These are phyloP conservation scores for Pseudomassariella vexata DNA, from an alignment of 2,329 filamentous ascomycete species.

Conservation along the genomic window DNA sequence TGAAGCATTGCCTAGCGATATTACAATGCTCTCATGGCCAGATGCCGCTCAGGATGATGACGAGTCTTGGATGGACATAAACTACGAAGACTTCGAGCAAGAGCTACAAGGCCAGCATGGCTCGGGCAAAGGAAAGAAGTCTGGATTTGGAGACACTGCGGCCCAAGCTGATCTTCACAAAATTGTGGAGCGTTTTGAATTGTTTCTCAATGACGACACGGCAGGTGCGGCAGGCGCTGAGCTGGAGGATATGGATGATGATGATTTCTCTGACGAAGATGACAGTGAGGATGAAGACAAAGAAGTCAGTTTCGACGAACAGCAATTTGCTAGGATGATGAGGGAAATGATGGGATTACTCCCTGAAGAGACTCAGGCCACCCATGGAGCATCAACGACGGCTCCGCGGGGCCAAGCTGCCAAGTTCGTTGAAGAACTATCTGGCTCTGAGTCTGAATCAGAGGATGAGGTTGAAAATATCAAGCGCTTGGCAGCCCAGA, in stretches of 20 bases:
- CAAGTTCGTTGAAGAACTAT: constrained; percentile 11
- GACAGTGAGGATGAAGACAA: constrained; percentile 64
- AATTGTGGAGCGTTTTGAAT: constrained; percentile 90
- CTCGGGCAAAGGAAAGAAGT: constrained; percentile 10
- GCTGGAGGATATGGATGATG: constrained; percentile 63
- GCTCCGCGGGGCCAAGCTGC: neutral
- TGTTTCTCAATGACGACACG: constrained; percentile 80
- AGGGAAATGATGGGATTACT: constrained; percentile 78
- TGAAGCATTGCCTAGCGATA: constrained; percentile 58
- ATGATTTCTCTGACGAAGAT: constrained; percentile 44
- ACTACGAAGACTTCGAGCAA: constrained; percentile 80
- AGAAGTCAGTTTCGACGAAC: constrained; percentile 76
- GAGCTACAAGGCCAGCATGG: constrained; percentile 57
- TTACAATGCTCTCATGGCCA: constrained; percentile 69
- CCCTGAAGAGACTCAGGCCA: constrained; percentile 12
- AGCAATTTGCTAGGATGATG: constrained; percentile 83
- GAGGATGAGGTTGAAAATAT: constrained; percentile 57
- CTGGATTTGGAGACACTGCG: constrained; percentile 57
- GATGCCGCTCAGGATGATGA: constrained; percentile 62
- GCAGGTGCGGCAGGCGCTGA: constrained; percentile 77
- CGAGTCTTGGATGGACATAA: constrained; percentile 88
- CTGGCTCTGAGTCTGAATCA: constrained; percentile 28
- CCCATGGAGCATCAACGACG: neutral
- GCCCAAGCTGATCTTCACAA: constrained; percentile 75
- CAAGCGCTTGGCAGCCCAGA: constrained; percentile 56